Base-by-base conservation (phyloP, 371 early-diverging fungal species). In the Saksenaea vasiformis region DNA sequence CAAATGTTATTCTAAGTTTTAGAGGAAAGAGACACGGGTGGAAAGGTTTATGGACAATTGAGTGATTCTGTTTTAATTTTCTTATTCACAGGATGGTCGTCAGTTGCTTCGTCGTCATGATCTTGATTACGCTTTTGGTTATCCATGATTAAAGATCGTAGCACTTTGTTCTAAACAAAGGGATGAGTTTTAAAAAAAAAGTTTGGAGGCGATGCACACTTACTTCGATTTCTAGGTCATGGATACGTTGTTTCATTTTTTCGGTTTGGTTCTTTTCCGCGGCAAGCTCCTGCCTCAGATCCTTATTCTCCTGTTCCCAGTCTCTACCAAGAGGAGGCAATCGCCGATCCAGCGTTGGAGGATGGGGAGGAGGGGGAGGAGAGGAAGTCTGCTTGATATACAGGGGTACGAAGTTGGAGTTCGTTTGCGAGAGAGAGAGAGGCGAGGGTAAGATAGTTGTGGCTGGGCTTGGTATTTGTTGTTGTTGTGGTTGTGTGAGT, bases 141-240 rank as follows among this genome's bases (percentile, higher is more conserved):
- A 47, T 22, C 47, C 47, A 47, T 22, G 24, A 47, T 47, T 10
- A 47, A 22, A 47, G 47, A 47, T 3, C 47, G 47, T 47, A 47
- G 22, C 22, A 47, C 47, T 22, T 47, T 47, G 47, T 47, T 47
- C 47, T 47, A 47, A 47, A 10, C 4, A 1, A 47, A 8, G n/a
- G n/a, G n/a, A n/a, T n/a, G n/a, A n/a, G n/a, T n/a, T n/a, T n/a
- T n/a, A 44, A 9, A 1, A 43, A 4, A 43, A 43, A n/a, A 43
- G 0, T n/a, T 3, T 7, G n/a, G 15, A 44, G 17, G 44, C 14
- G 17, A 17, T 44, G 17, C 14, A 44, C 14, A 9, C 28, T 44
- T 51, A 53, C 61, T 38, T 61, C 61, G 14, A 61, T 53, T 26
- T 61, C 61, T 22, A 61, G 54, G 34, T 61, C 61, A 53, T 61